Evolutionary conservation across 2,329 filamentous ascomycete genomes (phyloP), one percentile per base, ranked within the genome.

Genomic region (Fusarium nisikadoi): DNA sequence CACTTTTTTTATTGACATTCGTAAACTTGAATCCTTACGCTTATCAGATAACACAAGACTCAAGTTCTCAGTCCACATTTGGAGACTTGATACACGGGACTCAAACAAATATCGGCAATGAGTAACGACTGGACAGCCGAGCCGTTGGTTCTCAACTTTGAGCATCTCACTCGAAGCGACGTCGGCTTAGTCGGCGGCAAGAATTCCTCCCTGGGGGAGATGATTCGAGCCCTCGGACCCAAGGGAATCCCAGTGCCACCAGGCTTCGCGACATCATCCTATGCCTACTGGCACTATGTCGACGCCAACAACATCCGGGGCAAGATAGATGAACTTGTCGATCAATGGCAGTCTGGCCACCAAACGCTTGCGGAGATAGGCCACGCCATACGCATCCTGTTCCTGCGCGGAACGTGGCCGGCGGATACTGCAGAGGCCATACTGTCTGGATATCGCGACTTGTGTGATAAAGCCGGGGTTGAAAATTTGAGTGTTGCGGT

Each of bases 151-250:
- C 56, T 58, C 14, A 36, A 47, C 4, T 57, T 65, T 41, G 65
- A 65, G 45, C 43, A 47, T 47, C 20, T 68, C 19, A 19, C 62
- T 39, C 62, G 62, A 39, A 49, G 41, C n/a, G 65, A 68, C 33
- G 55, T 36, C 31, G 54, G 66, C 33, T 50, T 79, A 12, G 81
- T 82, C 11, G 81, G 81, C 20, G 80, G 81, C 12, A 83, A 82
- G 71, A 83, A 82, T 55, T 78, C 80, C 17, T 83, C 81, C 5
- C 67, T 82, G 25, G 81, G 81, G 7, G 81, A 82, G 68, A 82
- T 82, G 79, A 81, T 83, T 57, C 63, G 75, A 27, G 57, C 72
- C 31, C 79, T 82, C 10, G 65, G 36, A 8, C 36, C 65, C 16
- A 54, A 80, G 55, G 79, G 78, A 6, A 77, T 82, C 36, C 42